These are phyloP conservation scores for Carex parvula DNA, from an alignment of 176 grass and related monocot species.

Conservation along the genomic window DNA sequence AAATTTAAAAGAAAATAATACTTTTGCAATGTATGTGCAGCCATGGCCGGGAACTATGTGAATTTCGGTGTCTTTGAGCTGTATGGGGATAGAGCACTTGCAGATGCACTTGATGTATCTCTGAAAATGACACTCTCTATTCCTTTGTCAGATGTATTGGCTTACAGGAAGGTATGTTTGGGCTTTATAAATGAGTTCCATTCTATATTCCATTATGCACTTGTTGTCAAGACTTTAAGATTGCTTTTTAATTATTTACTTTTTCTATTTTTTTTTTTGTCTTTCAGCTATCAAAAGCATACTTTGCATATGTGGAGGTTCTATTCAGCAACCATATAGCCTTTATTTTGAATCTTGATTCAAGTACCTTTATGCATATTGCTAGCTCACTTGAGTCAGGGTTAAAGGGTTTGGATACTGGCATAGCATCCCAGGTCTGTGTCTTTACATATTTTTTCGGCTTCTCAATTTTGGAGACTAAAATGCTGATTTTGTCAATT, in stretches of 20 bases:
- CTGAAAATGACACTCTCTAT: slow-evolving; percentile 94
- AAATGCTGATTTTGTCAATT: slow-evolving; percentile 9
- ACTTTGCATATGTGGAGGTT: slow-evolving; percentile 91
- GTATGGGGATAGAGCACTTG: slow-evolving; percentile 93
- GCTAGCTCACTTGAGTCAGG: slow-evolving; percentile 91
- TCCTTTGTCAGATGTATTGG: slow-evolving; percentile 82
- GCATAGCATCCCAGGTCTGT: slow-evolving; percentile 89
- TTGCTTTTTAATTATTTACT: not conserved
- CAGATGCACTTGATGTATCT: slow-evolving; percentile 91
- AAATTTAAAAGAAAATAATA: slow-evolving; percentile 20
- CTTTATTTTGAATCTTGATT: slow-evolving; percentile 92
- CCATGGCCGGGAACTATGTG: slow-evolving; percentile 94
- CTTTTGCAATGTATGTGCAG: slow-evolving; percentile 42
- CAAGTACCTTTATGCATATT: slow-evolving; percentile 92
- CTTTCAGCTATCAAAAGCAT: slow-evolving; percentile 95
- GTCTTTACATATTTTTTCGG: not conserved
- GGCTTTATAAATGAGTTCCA: not conserved
- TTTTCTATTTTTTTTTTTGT: slow-evolving; percentile 26
- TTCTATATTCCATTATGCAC: not conserved
- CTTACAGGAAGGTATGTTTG: slow-evolving; percentile 71
- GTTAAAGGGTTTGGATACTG: slow-evolving; percentile 94
- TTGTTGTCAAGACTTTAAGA: not conserved
- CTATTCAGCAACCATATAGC: slow-evolving; percentile 89
- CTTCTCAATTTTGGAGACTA: slow-evolving; percentile 9
- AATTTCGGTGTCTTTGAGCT: slow-evolving; percentile 99